Base-by-base conservation (phyloP, 163 green algal genomes). In the Prototheca wickerhamii region DNA sequence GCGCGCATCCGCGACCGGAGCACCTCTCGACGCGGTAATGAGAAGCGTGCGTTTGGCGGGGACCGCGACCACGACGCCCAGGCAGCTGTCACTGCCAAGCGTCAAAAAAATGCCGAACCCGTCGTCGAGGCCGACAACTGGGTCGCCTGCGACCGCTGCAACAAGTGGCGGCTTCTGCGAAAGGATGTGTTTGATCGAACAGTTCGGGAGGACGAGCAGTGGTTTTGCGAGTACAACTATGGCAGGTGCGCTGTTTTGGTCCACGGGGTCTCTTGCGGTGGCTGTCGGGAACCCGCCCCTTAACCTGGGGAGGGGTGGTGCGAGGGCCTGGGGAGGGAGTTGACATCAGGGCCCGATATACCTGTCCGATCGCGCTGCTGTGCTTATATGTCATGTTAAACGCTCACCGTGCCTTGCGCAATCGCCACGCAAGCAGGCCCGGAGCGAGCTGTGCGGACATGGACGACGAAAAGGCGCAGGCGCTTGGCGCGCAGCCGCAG, bases 381-480 rank as follows among this genome's bases (percentile, higher is more conserved):
- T 44, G 37, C 15, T 44, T 15, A 44, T 21, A 44, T 10, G 10
- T 44, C 37, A 44, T 44, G 15, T 15, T 21, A 10, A 10, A 44
- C 10, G 15, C 37, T 15, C n/a, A 10, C 37, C 37, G 15, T 44
- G 37, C 37, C 37, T 21, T 15, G 10, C 37, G 15, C 37, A 10
- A n/a, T 15, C 37, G 10, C 15, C 37, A 44, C 37, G 15, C 37
- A 44, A 0, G 5, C 51, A 58, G 51, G 26, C 51, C 51, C 51
- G 51, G 51, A 23, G 51, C 51, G 8, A 26, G 8, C 26, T 58
- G 51, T 18, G 51, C 51, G 6, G 51, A 58, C 51, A 58, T 58
- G 51, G 51, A 58, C 28, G 51, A 58, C 51, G 51, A 58, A 18
- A 58, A 58, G 51, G 51, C 51, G 51, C 51, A 58, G 26, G 51